Evolutionary conservation across 202 grass and related monocot species (phyloP).

Genomic region (Tripidium arundinaceum): DNA sequence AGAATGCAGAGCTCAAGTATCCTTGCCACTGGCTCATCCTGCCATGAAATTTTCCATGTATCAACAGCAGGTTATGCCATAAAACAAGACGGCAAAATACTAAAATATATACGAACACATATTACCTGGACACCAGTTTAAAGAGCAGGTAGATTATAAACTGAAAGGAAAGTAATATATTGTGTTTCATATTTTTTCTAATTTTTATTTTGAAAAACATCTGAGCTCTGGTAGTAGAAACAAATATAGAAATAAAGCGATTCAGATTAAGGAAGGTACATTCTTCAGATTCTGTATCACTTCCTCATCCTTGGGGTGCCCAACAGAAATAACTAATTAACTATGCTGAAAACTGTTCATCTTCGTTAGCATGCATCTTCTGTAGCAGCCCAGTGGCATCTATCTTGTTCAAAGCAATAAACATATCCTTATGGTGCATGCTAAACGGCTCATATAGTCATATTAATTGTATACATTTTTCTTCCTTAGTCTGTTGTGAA

Average conservation of each 20-base stretch:
- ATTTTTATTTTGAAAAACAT: too few relatives aligned
- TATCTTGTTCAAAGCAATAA: neutral
- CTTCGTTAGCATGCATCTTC: neutral
- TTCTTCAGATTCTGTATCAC: too few relatives aligned
- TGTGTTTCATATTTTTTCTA: too few relatives aligned
- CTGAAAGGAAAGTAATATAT: too few relatives aligned
- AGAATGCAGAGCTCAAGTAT: constrained; percentile 96
- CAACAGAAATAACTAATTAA: neutral
- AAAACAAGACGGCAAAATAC: neutral
- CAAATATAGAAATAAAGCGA: neutral
- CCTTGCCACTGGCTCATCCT: constrained; percentile 83
- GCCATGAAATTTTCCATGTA: constrained; percentile 9
- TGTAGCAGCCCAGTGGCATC: neutral
- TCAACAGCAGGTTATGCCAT: neutral
- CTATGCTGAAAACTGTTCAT: neutral
- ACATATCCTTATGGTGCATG: neutral
- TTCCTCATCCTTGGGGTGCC: neutral
- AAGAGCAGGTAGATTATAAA: neutral
- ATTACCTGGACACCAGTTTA: neutral
- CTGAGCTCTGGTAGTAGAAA: neutral
- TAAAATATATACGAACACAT: neutral
- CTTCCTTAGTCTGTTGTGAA: constrained; percentile 5
- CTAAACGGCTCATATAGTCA: neutral
- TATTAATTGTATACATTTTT: neutral
- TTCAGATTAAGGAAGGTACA: constrained; percentile 5